A percentile compares a stretch with the other conserved stretches of the same genome.
phyloP scores from a whole-genome alignment of 306 rosid species.

The Crotalaria pallida region DNA sequence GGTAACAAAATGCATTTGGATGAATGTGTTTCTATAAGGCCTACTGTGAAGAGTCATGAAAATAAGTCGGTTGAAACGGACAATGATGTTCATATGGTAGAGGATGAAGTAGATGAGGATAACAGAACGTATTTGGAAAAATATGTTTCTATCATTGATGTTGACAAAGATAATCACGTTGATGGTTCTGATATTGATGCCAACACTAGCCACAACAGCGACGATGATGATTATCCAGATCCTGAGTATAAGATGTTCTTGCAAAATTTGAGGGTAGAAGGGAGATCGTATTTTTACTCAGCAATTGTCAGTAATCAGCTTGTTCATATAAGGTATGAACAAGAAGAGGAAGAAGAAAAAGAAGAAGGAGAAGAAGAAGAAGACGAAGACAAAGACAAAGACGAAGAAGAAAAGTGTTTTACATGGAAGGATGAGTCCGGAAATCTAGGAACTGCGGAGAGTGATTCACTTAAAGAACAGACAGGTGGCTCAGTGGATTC shows the following conservation, averaged over 20 bases:
- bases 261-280: slow-evolving; percentile 28
- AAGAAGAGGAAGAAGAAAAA: neutral
- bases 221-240: slow-evolving; percentile 14
- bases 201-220: neutral
- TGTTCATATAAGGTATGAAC: slow-evolving; percentile 24
- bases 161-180: neutral
- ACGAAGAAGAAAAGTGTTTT: neutral
- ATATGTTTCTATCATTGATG: neutral
- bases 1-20: neutral
- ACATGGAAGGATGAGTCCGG: too few species aligned
- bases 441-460: too few species aligned
- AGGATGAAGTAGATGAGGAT: slow-evolving; percentile 1
- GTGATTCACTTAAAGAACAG: neutral
- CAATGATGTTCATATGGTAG: neutral
- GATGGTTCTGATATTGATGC: neutral
- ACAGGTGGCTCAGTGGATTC: neutral
- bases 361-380: neutral
- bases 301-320: slow-evolving; percentile 4
- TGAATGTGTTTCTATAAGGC: neutral
- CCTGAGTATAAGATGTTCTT: slow-evolving; percentile 27
- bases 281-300: slow-evolving; percentile 25
- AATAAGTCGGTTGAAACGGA: neutral
- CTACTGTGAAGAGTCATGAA: neutral
- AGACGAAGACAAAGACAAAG: neutral
- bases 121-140: neutral